Base-by-base conservation (phyloP, 768 basidiomycete species). In the Termitomyces sp. region DNA sequence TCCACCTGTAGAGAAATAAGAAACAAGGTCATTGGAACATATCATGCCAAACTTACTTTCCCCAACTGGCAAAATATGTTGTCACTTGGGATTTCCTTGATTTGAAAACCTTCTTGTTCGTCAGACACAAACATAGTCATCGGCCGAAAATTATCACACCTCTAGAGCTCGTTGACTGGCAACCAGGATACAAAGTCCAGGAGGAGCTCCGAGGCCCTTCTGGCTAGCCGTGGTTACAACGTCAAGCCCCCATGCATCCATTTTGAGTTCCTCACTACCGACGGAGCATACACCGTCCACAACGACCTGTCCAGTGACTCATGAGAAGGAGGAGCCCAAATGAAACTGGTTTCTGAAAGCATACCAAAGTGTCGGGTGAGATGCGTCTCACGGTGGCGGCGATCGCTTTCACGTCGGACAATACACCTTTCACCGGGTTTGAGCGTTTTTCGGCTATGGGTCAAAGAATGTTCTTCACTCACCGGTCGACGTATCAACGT, bases 251-350 rank as follows among this genome's bases (percentile, higher is more conserved):
- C 94, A 96, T 4, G 79, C 84, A 61, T 96, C 94, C 82, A 94
- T 88, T 52, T 77, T 82, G 62, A 97, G 88, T 67, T 94, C 91
- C 69, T 96, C 94, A 64, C 86, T 88, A 1, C 89, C 94, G n/a
- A 94, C 90, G 3, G 92, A 86, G 74, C 94, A 97, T 30, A 97
- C 94, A 13, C 85, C 92, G 66, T 97, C 94, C 46, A 93, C 74
- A 9, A 87, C 76, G 46, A 93, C 73, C 86, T 87, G 61, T 20
- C 18, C 22, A 38, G 16, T 16, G 47, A 24, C n/a, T 47, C 26
- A 40, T 54, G 54, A 59, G 35, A 54, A 47, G 24, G 22, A 49
- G 33, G 51, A 64, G 20, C n/a, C 10, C 24, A 40, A 26, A 20
- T 36, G 20, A 14, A 30, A 40, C 10, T 36, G n/a, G 49, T 30